phyloP scores from a whole-genome alignment of 306 rosid species.

The Castanea sativa region DNA sequence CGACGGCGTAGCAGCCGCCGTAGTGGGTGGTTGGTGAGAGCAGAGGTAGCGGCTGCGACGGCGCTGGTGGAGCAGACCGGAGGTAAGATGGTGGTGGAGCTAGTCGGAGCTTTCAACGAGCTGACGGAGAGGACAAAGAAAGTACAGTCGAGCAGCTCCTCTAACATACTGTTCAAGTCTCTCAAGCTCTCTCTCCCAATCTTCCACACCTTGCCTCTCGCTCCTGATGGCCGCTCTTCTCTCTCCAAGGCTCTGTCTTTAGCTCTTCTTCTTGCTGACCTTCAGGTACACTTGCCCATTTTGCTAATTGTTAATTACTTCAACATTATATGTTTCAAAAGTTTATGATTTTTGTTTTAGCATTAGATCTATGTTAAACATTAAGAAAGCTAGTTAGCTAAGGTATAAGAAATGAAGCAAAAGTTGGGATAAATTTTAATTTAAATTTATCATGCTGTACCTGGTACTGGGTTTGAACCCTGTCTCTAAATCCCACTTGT shows the following conservation, averaged over 20 bases:
- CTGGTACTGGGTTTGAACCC: too few species aligned
- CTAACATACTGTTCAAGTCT: slow-evolving; percentile 66
- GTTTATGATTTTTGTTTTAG: too few species aligned
- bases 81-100: slow-evolving; percentile 86
- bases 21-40: not conserved
- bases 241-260: slow-evolving; percentile 75
- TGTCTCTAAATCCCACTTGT: too few species aligned
- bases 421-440: too few species aligned
- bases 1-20: too few species aligned
- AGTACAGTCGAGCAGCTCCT: slow-evolving; percentile 51
- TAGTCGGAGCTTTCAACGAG: slow-evolving; percentile 83
- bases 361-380: too few species aligned
- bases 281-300: slow-evolving; percentile 38
- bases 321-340: not conserved
- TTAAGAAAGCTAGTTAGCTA: too few species aligned
- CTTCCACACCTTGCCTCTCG: slow-evolving; percentile 52
- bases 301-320: not conserved
- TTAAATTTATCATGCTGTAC: too few species aligned
- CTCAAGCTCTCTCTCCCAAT: slow-evolving; percentile 78
- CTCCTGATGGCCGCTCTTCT: slow-evolving; percentile 76
- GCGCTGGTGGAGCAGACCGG: slow-evolving; percentile 50
- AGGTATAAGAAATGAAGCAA: too few species aligned
- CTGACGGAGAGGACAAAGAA: slow-evolving; percentile 76
- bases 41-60: not conserved
- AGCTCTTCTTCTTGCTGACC: slow-evolving; percentile 79